phyloP scores from a whole-genome alignment of 2,329 filamentous ascomycete genomes.

The Escovopsis weberi region DNA sequence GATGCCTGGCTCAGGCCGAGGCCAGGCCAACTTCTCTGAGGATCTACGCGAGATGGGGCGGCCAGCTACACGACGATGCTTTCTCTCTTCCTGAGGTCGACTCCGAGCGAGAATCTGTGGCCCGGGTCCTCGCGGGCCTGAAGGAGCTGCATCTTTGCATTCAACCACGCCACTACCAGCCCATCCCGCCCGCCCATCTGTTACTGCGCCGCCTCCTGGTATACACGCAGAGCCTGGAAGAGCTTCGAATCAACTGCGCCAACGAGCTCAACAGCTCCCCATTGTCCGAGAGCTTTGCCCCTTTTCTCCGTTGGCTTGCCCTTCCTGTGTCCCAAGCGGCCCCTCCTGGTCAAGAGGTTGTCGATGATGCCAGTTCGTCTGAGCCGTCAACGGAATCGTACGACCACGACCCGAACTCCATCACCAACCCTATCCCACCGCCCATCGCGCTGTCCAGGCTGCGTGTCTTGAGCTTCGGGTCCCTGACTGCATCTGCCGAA shows the following conservation, averaged over 20 bases:
- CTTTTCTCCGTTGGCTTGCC: not conserved
- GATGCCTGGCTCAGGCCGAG: slow-evolving; percentile 26
- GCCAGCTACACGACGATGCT: slow-evolving; percentile 23
- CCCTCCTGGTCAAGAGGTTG: too few species aligned
- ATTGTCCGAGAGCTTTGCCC: not conserved
- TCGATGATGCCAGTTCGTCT: not conserved
- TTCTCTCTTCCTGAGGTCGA: slow-evolving; percentile 24
- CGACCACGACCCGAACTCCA: too few species aligned
- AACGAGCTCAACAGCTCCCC: not conserved
- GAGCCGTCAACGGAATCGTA: not conserved
- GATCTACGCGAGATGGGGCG: slow-evolving; percentile 24
- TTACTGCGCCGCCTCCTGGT: slow-evolving; percentile 13
- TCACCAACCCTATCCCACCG: slow-evolving; percentile 1
- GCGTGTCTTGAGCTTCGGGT: slow-evolving; percentile 29
- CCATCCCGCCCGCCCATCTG: slow-evolving; percentile 1
- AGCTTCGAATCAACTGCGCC: slow-evolving; percentile 35
- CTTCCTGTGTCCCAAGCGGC: too few species aligned
- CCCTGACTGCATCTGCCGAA: slow-evolving; percentile 14
- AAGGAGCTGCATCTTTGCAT: slow-evolving; percentile 25
- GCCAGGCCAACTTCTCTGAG: slow-evolving; percentile 30
- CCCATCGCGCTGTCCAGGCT: slow-evolving; percentile 21
- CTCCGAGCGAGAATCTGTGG: slow-evolving; percentile 15
- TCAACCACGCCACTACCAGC: not conserved
- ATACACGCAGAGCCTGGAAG: slow-evolving; percentile 25
- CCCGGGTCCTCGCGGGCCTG: slow-evolving; percentile 29